Percentiles rank a stretch among this genome's conserved stretches.
These are phyloP conservation scores for Metschnikowia chrysomelidarum DNA, from an alignment of 805 yeast genomes.

Conservation along the genomic window DNA sequence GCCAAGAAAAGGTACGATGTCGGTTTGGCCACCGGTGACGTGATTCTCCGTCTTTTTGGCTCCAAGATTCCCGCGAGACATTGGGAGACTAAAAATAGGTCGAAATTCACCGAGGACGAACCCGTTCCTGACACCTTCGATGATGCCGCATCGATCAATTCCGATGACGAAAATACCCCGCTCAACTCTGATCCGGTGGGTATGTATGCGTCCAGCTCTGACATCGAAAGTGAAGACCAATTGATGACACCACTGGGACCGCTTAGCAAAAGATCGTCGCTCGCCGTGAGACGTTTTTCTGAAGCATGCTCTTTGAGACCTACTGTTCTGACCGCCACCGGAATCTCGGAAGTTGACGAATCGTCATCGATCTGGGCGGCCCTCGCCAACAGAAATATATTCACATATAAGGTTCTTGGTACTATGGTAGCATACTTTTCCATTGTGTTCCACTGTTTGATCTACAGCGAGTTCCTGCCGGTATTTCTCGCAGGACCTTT, in stretches of 20 bases:
- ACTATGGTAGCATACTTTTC: slow-evolving; percentile 38
- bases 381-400: slow-evolving; percentile 21
- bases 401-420: slow-evolving; percentile 30
- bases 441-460: slow-evolving; percentile 47
- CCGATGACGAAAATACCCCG: slow-evolving; percentile 9
- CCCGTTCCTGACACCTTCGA: not conserved
- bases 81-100: slow-evolving; percentile 21
- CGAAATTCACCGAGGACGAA: not conserved
- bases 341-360: slow-evolving; percentile 11
- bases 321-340: slow-evolving; percentile 12
- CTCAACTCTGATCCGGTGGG: slow-evolving; percentile 8
- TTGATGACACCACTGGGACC: slow-evolving; percentile 7
- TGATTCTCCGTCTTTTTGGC: slow-evolving; percentile 26
- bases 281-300: slow-evolving; percentile 21
- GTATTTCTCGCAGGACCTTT: slow-evolving; percentile 45
- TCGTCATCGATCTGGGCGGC: slow-evolving; percentile 16
- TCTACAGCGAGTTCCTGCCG: slow-evolving; percentile 55
- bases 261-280: slow-evolving; percentile 10
- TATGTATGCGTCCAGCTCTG: slow-evolving; percentile 6
- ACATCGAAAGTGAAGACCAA: slow-evolving; percentile 6
- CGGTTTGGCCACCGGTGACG: slow-evolving; percentile 36
- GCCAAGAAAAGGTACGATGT: slow-evolving; percentile 30
- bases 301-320: slow-evolving; percentile 17
- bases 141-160: slow-evolving; percentile 1
- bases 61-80: slow-evolving; percentile 26